Evolutionary conservation across 768 basidiomycete species (phyloP), one percentile per base, ranked within the genome.

Genomic region (Leccinellum luteum): DNA sequence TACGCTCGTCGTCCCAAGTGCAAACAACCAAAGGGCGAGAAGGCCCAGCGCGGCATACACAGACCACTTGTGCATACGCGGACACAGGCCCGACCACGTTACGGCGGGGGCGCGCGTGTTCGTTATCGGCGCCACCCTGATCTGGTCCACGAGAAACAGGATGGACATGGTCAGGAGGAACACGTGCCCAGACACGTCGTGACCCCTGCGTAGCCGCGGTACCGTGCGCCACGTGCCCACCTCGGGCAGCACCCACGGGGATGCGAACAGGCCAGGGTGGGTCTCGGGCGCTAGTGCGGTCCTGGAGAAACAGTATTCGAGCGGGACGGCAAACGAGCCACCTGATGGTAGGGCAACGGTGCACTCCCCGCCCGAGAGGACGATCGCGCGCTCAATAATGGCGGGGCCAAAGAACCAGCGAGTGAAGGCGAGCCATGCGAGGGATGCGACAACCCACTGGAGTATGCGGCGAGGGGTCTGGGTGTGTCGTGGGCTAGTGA

Each of bases 101-200:
- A n/a, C 17, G 17, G 9, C 35, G 17, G 17, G 9, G 4, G 9
- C 4, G 38, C 38, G 38, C 25, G 64, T 60, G 21, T 73, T 74
- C 57, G 88, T 74, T 14, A 85, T 85, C 1, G 81, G 78, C 17
- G 79, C 74, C 31, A 95, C 71, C 71, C 9, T 41, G 0, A 38
- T 41, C 9, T 94, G 90, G 67, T 92, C 85, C 9, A 83, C 79
- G 43, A 98, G 80, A 70, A 97, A 90, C 25, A 96, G 76, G 14
- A 81, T 75, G 14, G 86, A 79, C 77, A 96, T 82, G 3, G 89
- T 89, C 61, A 98, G 80, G 59, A 98, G 80, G 76, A 97, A 98
- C 30, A 94, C 78, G 68, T 98, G 96, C 7, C 96, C 96, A 0
- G 93, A 95, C 14, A 98, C 84, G 65, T 98, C 96, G 69, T 97